A percentile compares a stretch with the other conserved stretches of the same genome.
Evolutionary conservation across 2,329 filamentous ascomycete genomes (phyloP).

Genomic region (Canariomyces notabilis): DNA sequence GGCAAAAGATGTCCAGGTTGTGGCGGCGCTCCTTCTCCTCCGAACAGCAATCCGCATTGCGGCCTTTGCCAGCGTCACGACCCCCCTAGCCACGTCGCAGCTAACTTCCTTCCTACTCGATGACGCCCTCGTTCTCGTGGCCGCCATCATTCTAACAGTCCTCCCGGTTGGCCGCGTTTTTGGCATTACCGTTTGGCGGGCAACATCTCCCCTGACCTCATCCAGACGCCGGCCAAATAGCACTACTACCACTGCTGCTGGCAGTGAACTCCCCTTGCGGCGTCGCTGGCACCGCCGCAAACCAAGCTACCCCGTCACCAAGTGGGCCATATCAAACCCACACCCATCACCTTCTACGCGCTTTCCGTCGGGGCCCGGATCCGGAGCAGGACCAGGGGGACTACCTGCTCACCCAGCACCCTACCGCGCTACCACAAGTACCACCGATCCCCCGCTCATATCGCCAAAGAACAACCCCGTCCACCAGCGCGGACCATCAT

Average conservation of each 20-base stretch:
- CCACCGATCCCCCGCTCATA: slow-evolving; percentile 4
- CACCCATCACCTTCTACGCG: slow-evolving; percentile 1
- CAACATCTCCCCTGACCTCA: slow-evolving; percentile 31
- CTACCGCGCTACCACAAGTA: background rate
- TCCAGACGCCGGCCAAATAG: background rate
- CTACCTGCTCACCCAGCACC: slow-evolving; percentile 9
- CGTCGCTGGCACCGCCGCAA: slow-evolving; percentile 8
- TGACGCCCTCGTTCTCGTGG: slow-evolving; percentile 37
- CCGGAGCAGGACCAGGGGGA: slow-evolving; percentile 3
- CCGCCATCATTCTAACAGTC: slow-evolving; percentile 32
- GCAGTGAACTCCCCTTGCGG: slow-evolving; percentile 11
- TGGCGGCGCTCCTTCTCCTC: slow-evolving; percentile 34
- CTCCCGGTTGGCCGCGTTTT: slow-evolving; percentile 38
- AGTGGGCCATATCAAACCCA: slow-evolving; percentile 16
- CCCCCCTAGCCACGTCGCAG: slow-evolving; percentile 36
- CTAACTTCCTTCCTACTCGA: slow-evolving; percentile 36
- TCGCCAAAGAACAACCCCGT: slow-evolving; percentile 18
- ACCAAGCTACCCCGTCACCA: slow-evolving; percentile 3
- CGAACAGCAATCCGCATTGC: slow-evolving; percentile 39
- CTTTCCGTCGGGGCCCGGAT: slow-evolving; percentile 5
- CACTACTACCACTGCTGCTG: background rate
- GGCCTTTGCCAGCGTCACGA: slow-evolving; percentile 35
- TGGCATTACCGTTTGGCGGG: slow-evolving; percentile 36
- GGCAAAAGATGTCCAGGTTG: slow-evolving; percentile 34
- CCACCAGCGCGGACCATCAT: slow-evolving; percentile 16